phyloP scores from a whole-genome alignment of 805 yeast species.

The Suhomyces xylopsoci region DNA sequence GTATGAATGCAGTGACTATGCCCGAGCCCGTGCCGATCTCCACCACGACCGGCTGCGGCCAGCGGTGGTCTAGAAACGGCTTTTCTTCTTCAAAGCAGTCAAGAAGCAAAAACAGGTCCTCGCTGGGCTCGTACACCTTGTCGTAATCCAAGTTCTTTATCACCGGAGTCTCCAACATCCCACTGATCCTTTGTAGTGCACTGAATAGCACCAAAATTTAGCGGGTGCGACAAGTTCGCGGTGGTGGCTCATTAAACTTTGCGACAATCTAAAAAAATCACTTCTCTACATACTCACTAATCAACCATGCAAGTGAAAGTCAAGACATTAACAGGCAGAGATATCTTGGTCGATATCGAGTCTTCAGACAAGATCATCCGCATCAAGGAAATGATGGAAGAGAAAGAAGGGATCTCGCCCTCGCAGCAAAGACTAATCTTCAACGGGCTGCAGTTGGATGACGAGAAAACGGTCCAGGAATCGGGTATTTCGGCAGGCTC shows the following conservation, averaged over 20 bases:
- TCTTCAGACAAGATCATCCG: constrained; percentile 64
- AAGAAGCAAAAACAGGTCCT: constrained; percentile 81
- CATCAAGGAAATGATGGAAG: constrained; percentile 89
- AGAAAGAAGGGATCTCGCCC: constrained; percentile 96
- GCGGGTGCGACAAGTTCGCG: no score
- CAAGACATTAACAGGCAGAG: constrained; percentile 79
- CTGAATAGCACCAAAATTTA: not conserved
- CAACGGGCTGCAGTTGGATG: constrained; percentile 91
- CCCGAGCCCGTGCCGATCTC: constrained; percentile 96
- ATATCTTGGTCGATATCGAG: constrained; percentile 74
- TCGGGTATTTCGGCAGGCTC: constrained; percentile 84
- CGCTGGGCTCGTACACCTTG: constrained; percentile 92
- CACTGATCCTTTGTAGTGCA: not conserved
- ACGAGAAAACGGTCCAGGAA: constrained; percentile 66
- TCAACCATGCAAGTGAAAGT: constrained; percentile 60
- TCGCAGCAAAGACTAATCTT: constrained; percentile 88
- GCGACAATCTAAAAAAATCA: not conserved
- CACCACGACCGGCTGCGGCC: constrained; percentile 51
- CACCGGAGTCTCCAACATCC: constrained; percentile 71
- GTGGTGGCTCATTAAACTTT: not conserved
- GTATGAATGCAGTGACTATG: constrained; percentile 74
- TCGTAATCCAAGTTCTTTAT: constrained; percentile 54
- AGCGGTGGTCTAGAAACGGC: constrained; percentile 24
- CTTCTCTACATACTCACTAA: not conserved
- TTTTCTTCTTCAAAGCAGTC: constrained; percentile 73